Evolutionary conservation across 148 eudicot genomes (phyloP), one percentile per base, ranked within the genome.

Genomic region (Chenopodium quinoa): DNA sequence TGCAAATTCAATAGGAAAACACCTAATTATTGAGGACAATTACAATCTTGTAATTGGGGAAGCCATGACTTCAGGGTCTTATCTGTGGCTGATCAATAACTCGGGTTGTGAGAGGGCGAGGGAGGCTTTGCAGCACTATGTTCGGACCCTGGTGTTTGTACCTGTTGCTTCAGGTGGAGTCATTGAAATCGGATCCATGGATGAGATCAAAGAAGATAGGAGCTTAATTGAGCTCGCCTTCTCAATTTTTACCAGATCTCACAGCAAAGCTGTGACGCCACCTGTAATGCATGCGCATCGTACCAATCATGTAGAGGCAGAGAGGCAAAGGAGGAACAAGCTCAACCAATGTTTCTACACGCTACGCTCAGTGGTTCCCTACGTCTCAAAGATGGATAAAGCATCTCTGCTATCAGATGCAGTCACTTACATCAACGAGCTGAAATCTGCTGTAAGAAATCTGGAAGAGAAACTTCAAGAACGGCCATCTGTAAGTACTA

Each of bases 361-460:
- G 1, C 87, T 92, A 0, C 79, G 93, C 1, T 79, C 88, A 1
- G 92, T 88, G 1, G 94, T 91, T 17, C 92, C 94, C 1, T 86
- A 91, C 69, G 91, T 91, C 7, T 86, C 92, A 6, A 90, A 81
- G 71, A 90, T 90, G 93, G 92, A 92, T 79, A 90, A 87, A 70
- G 95, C 95, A 1, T 92, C 95, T 16, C 60, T 92, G 9, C 86
- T 92, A 1, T 82, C 82, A 1, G 95, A 92, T 65, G 95, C 95
- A 1, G 88, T 92, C 0, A 44, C 87, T 0, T 88, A 92, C 79
- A 90, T 92, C 70, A 89, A 85, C 2, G 89, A 88, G 67, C 88
- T 91, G 12, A 85, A 82, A 47, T 60, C 84, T 3, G 74, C 79
- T 75, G 65, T 85, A 50, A 50, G 3, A 7, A 9, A 73, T 7